Base-by-base conservation (phyloP, 2,329 filamentous ascomycete species). In the Alternaria longipes region DNA sequence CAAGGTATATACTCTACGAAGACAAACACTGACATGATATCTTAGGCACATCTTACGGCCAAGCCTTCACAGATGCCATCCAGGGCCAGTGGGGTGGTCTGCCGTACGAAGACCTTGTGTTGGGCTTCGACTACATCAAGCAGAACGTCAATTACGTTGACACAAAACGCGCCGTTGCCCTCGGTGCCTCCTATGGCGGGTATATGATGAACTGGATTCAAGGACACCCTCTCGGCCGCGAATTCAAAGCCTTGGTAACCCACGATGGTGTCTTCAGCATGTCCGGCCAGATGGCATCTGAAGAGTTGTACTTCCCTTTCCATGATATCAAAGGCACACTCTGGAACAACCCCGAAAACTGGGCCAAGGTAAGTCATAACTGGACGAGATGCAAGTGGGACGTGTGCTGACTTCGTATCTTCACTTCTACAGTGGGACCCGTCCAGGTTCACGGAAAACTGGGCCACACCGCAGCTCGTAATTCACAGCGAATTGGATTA, bases 401-500 rank as follows among this genome's bases (percentile, higher is more conserved):
- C 34, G 14, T 38, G 14, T 7, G 14, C 34, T 38, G 34, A 38
- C 34, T 38, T 38, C 16, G 12, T 36, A 36, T 9, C 32, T 36
- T 7, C 32, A 16, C 32, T 6, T 38, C 16, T 38, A 16, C 34
- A 38, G 50, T 89, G 86, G 84, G 86, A 89, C 70, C 87, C 87
- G 0, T 83, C 82, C 18, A 79, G 79, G 4, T 83, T 85, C 68
- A 82, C 85, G 0, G 78, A 84, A 36, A 85, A 94, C 68, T 97
- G 94, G 94, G 82, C 86, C 1, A 97, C 94, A 1, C 95, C 95
- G 0, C 90, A 95, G 79, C 83, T 99, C 63, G 89, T 96, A 62
- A 93, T 98, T 56, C 94, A 98, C 79, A 94, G 89, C 73, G 92
- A 95, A 71, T 84, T 95, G 32, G 94, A 98, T 78, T 98, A 97